phyloP scores from a whole-genome alignment of 345 rosid species.

The Angophora floribunda region DNA sequence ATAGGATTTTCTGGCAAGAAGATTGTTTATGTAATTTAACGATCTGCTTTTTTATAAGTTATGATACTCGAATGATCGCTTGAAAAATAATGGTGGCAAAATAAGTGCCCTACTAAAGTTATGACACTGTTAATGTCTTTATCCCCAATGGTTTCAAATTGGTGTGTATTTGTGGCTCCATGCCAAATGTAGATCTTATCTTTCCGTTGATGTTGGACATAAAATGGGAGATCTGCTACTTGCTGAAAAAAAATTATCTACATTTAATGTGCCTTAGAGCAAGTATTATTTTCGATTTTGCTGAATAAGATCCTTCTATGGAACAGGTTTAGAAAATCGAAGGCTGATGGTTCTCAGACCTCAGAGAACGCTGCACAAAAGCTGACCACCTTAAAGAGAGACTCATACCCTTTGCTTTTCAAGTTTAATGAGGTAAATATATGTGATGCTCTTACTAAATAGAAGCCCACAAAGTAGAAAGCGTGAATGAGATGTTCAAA shows the following conservation, averaged over 20 bases:
- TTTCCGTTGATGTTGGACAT: background rate
- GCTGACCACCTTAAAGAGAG: slow-evolving; percentile 42
- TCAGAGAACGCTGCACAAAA: slow-evolving; percentile 24
- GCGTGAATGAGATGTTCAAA: background rate
- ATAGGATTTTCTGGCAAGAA: background rate
- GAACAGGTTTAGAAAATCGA: slow-evolving; percentile 62
- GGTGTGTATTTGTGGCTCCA: background rate
- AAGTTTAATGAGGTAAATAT: slow-evolving; percentile 76
- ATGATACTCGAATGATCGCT: background rate
- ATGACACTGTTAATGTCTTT: background rate
- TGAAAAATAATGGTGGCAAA: background rate
- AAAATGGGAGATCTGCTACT: background rate
- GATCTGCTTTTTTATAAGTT: background rate
- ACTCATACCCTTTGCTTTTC: slow-evolving; percentile 68
- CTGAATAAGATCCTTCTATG: background rate
- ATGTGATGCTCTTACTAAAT: background rate
- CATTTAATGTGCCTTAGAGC: background rate
- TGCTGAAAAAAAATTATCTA: background rate
- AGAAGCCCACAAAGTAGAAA: background rate
- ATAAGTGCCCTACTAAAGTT: background rate
- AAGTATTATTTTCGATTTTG: background rate
- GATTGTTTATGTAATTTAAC: background rate
- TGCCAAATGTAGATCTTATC: background rate
- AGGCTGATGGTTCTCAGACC: slow-evolving; percentile 29
- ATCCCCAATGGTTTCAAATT: background rate